phyloP scores from a whole-genome alignment of 2,329 filamentous ascomycete genomes.

The Ascomycota sp. region DNA sequence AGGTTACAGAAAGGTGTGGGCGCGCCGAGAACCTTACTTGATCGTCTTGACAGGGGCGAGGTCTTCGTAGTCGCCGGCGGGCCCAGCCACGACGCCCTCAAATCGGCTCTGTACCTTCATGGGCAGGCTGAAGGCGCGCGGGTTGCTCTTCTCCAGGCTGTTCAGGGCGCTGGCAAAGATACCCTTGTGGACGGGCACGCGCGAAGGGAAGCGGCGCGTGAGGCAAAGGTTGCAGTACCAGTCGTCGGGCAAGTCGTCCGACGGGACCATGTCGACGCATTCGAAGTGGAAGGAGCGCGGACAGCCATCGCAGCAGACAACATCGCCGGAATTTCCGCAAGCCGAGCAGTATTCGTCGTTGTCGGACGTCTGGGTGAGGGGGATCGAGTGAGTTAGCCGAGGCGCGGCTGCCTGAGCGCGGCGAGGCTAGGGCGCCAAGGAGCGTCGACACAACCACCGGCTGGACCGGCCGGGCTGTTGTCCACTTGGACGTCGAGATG shows the following conservation, averaged over 20 bases:
- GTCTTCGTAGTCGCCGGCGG: slow-evolving; percentile 67
- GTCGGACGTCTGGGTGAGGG: slow-evolving; percentile 23
- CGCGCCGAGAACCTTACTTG: slow-evolving; percentile 45
- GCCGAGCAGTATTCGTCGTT: slow-evolving; percentile 83
- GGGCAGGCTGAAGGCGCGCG: slow-evolving; percentile 54
- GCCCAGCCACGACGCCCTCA: slow-evolving; percentile 55
- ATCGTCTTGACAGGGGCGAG: slow-evolving; percentile 34
- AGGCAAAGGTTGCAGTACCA: slow-evolving; percentile 71
- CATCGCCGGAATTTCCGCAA: slow-evolving; percentile 63
- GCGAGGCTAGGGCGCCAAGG: neutral
- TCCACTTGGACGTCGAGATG: too few species aligned
- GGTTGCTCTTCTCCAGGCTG: slow-evolving; percentile 45
- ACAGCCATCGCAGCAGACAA: slow-evolving; percentile 90
- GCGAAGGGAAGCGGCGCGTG: slow-evolving; percentile 25
- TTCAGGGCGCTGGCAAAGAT: slow-evolving; percentile 43
- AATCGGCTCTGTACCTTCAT: slow-evolving; percentile 53
- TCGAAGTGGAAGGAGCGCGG: slow-evolving; percentile 74
- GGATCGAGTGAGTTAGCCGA: slow-evolving; percentile 11
- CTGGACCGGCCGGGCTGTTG: too few species aligned
- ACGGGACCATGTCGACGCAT: slow-evolving; percentile 66
- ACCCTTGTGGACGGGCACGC: slow-evolving; percentile 25
- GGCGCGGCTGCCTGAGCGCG: too few species aligned
- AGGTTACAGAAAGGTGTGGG: neutral
- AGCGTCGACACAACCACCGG: neutral
- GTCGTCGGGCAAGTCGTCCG: slow-evolving; percentile 46